phyloP scores from a whole-genome alignment of 768 basidiomycete species.

The Wakefieldia striispora region DNA sequence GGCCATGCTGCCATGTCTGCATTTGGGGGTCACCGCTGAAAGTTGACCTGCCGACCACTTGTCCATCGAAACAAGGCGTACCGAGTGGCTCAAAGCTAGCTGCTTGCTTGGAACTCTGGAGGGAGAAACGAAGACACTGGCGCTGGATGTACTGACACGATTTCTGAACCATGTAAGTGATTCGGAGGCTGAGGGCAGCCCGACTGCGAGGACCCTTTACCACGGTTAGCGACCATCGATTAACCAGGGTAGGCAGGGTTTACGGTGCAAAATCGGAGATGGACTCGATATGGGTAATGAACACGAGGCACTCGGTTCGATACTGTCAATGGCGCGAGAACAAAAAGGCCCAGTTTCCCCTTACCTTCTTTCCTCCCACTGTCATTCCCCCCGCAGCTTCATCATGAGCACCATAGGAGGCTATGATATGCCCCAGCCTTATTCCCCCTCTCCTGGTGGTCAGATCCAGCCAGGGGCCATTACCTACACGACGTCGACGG shows the following conservation, averaged over 20 bases:
- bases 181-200: too few relatives aligned
- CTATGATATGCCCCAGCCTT: constrained; percentile 31
- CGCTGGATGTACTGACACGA: too few relatives aligned
- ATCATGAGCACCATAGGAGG: constrained; percentile 24
- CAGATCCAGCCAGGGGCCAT: constrained; percentile 66
- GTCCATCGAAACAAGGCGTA: neutral
- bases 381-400: constrained; percentile 6
- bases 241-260: neutral
- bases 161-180: too few relatives aligned
- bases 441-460: constrained; percentile 28
- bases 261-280: constrained; percentile 27
- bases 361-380: constrained; percentile 13
- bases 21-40: too few relatives aligned
- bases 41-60: neutral
- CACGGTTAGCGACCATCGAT: constrained; percentile 1
- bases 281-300: constrained; percentile 30
- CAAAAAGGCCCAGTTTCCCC: constrained; percentile 17
- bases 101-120: too few relatives aligned
- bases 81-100: too few relatives aligned
- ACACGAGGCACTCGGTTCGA: constrained; percentile 27
- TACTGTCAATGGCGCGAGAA: constrained; percentile 13
- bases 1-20: constrained; percentile 45
- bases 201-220: too few relatives aligned
- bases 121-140: too few relatives aligned
- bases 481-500: constrained; percentile 67